These are phyloP conservation scores for Yamadazyma endophytica DNA, from an alignment of 805 yeast species.

Conservation along the genomic window DNA sequence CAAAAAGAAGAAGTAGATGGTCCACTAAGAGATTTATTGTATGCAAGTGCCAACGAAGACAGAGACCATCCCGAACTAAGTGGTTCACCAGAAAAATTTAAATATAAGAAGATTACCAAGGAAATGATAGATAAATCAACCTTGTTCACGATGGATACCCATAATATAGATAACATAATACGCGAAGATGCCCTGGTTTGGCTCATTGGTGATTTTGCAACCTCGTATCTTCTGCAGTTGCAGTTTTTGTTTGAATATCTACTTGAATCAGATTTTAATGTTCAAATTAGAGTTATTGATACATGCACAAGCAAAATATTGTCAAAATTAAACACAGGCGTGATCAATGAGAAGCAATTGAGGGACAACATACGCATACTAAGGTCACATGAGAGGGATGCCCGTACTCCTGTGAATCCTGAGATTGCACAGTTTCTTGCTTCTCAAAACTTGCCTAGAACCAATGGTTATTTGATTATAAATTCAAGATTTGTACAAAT, in stretches of 20 bases:
- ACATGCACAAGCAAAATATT: constrained; percentile 12
- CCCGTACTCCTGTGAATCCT: too few relatives aligned
- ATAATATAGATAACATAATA: not conserved
- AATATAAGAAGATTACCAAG: constrained; percentile 25
- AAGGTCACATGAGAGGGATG: constrained; percentile 2
- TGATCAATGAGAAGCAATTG: constrained; percentile 1
- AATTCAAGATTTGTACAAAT: constrained; percentile 53
- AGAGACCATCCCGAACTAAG: constrained; percentile 45
- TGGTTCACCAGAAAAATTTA: too few relatives aligned
- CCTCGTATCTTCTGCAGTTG: too few relatives aligned
- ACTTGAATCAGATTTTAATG: constrained; percentile 26
- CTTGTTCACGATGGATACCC: constrained; percentile 22
- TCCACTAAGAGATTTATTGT: constrained; percentile 36
- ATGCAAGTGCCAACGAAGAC: constrained; percentile 33
- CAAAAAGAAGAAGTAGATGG: constrained; percentile 19
- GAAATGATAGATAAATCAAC: constrained; percentile 22
- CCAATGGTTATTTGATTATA: constrained; percentile 38
- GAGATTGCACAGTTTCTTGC: constrained; percentile 19
- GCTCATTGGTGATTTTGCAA: constrained; percentile 55
- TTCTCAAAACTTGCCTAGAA: constrained; percentile 25
- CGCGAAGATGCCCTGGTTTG: constrained; percentile 24
- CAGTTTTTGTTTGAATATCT: constrained; percentile 21
- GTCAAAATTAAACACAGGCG: constrained; percentile 3
- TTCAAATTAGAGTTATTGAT: constrained; percentile 36
- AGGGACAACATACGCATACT: too few relatives aligned